Evolutionary conservation across 805 yeast genomes (phyloP).

Genomic region (Kodamaea hsintzibuensis): DNA sequence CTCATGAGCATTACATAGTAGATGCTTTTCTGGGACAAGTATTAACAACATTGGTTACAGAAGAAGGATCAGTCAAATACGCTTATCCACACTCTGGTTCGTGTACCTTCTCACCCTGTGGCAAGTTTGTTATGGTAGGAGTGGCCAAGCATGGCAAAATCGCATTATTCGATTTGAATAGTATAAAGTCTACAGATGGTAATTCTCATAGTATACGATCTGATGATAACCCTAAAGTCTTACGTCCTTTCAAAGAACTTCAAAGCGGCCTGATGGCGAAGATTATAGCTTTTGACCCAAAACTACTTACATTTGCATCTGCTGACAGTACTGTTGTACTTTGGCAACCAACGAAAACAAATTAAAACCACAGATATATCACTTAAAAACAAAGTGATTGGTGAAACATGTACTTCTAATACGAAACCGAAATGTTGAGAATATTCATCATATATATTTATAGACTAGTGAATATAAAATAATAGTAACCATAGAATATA

Average conservation of each 20-base stretch:
- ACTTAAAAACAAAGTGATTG: too few species aligned
- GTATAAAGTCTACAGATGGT: slow-evolving; percentile 24
- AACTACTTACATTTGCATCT: slow-evolving; percentile 58
- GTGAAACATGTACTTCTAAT: too few species aligned
- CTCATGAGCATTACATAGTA: slow-evolving; percentile 55
- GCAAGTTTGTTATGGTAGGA: slow-evolving; percentile 39
- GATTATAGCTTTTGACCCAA: slow-evolving; percentile 61
- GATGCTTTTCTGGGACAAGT: slow-evolving; percentile 70
- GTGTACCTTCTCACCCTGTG: slow-evolving; percentile 41
- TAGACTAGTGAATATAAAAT: too few species aligned
- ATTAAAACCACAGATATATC: not conserved
- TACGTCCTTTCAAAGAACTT: slow-evolving; percentile 27
- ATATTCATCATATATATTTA: too few species aligned
- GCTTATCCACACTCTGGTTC: slow-evolving; percentile 36
- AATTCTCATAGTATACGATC: slow-evolving; percentile 16
- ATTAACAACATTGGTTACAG: slow-evolving; percentile 26
- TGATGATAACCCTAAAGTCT: slow-evolving; percentile 19
- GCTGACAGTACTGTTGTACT: slow-evolving; percentile 51
- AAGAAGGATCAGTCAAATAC: slow-evolving; percentile 19
- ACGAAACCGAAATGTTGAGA: too few species aligned
- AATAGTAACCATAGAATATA: not conserved
- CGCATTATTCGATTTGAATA: slow-evolving; percentile 30
- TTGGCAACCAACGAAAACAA: slow-evolving; percentile 35
- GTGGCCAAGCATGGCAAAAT: slow-evolving; percentile 24
- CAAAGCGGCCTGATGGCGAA: slow-evolving; percentile 42